Conservation (phyloP, 1,139 yeast genomes). For the Scheffersomyces insectosa region DNA sequence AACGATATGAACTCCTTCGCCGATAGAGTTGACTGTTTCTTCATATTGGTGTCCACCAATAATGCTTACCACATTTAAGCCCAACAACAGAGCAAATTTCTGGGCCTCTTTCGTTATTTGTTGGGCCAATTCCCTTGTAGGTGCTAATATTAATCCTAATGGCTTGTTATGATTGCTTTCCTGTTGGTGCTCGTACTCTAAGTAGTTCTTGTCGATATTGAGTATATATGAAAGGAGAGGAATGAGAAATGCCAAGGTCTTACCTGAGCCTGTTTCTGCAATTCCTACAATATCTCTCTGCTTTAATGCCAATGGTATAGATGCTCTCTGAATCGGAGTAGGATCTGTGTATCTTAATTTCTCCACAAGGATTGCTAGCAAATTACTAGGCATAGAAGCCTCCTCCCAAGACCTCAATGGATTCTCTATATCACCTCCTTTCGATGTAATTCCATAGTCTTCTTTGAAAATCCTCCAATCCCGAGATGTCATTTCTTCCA, state of each 20-base stretch:
- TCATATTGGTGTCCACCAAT: slow-evolving; percentile 92
- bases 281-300: slow-evolving; percentile 76
- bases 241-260: slow-evolving; percentile 83
- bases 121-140: slow-evolving; percentile 90
- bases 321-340: slow-evolving; percentile 87
- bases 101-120: slow-evolving; percentile 73
- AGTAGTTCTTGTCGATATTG: slow-evolving; percentile 35
- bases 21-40: slow-evolving; percentile 62
- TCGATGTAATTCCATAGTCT: slow-evolving; percentile 67
- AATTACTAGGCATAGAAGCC: slow-evolving; percentile 44
- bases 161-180: slow-evolving; percentile 34
- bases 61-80: slow-evolving; percentile 60
- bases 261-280: slow-evolving; percentile 98
- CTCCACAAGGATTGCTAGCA: slow-evolving; percentile 38
- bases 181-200: slow-evolving; percentile 34
- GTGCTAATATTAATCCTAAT: slow-evolving; percentile 75
- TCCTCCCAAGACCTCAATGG: slow-evolving; percentile 82
- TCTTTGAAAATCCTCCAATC: slow-evolving; percentile 92
- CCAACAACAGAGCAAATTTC: slow-evolving; percentile 44
- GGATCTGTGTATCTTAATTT: slow-evolving; percentile 59
- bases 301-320: slow-evolving; percentile 71
- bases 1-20: slow-evolving; percentile 73
- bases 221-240: slow-evolving; percentile 67
- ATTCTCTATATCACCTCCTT: slow-evolving; percentile 50
- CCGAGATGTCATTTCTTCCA: slow-evolving; percentile 67